Evolutionary conservation across 495 filamentous ascomycete species (phyloP).

Genomic region (Penicillium goetzii): DNA sequence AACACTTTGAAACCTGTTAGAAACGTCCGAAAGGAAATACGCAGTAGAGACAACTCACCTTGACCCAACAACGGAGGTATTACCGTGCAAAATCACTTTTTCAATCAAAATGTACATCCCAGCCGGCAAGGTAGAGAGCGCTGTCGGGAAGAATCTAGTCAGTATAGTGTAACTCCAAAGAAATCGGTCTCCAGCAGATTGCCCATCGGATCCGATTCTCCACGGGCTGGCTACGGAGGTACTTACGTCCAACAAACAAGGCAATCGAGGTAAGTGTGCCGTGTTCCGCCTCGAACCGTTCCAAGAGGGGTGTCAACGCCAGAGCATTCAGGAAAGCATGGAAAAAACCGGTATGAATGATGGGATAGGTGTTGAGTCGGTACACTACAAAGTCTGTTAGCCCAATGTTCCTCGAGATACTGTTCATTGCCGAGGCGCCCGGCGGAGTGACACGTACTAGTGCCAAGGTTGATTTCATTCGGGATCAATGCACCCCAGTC

Average conservation of each 20-base stretch:
- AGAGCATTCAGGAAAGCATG: slow-evolving; percentile 80
- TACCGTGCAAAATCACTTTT: slow-evolving; percentile 62
- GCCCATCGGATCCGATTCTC: background rate
- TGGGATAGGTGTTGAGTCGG: slow-evolving; percentile 87
- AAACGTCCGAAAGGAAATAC: background rate
- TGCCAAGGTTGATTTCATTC: slow-evolving; percentile 66
- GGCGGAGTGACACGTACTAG: slow-evolving; percentile 62
- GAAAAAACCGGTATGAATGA: slow-evolving; percentile 80
- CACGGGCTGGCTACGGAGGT: background rate
- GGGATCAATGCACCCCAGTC: slow-evolving; percentile 81
- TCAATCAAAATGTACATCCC: slow-evolving; percentile 73
- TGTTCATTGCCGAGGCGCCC: background rate
- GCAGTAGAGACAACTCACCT: slow-evolving; percentile 59
- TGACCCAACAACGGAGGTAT: slow-evolving; percentile 75
- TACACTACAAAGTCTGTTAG: slow-evolving; percentile 67
- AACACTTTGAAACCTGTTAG: slow-evolving; percentile 56
- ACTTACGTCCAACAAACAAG: slow-evolving; percentile 88
- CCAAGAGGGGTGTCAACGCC: slow-evolving; percentile 79
- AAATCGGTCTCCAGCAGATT: background rate
- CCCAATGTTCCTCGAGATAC: background rate
- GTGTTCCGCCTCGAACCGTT: slow-evolving; percentile 91
- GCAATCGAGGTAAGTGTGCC: slow-evolving; percentile 84
- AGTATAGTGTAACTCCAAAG: background rate
- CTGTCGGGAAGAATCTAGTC: slow-evolving; percentile 43
- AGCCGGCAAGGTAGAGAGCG: slow-evolving; percentile 78